phyloP scores from a whole-genome alignment of 495 filamentous ascomycete genomes.

The Sordaria brevicollis region DNA sequence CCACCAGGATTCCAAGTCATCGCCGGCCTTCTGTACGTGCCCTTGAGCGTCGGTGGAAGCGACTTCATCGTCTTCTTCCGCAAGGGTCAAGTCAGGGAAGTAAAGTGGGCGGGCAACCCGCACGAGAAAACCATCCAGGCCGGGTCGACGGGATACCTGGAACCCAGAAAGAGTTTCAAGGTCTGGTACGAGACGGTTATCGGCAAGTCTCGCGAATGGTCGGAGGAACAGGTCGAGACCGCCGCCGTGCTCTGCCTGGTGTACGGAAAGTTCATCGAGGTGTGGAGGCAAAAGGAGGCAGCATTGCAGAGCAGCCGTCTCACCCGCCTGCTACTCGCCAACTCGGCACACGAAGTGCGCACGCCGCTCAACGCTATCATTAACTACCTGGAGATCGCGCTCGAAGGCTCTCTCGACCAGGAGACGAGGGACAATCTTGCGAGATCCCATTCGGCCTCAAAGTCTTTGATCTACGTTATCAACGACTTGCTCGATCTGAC shows the following conservation, averaged over 20 bases:
- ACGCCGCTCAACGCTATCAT: slow-evolving; percentile 94
- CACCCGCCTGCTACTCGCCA: slow-evolving; percentile 71
- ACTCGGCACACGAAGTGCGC: slow-evolving; percentile 90
- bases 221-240: slow-evolving; percentile 68
- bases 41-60: slow-evolving; percentile 60
- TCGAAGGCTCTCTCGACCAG: slow-evolving; percentile 71
- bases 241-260: slow-evolving; percentile 83
- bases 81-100: slow-evolving; percentile 63
- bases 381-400: slow-evolving; percentile 88
- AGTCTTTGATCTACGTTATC: slow-evolving; percentile 90
- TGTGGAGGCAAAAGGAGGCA: slow-evolving; percentile 88
- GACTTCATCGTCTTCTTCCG: slow-evolving; percentile 95
- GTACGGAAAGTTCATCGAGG: slow-evolving; percentile 73
- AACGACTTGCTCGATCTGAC: slow-evolving; percentile 92
- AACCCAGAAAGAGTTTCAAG: slow-evolving; percentile 69
- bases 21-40: slow-evolving; percentile 76
- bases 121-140: slow-evolving; percentile 67
- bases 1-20: slow-evolving; percentile 69
- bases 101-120: slow-evolving; percentile 91
- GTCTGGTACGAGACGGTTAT: slow-evolving; percentile 68
- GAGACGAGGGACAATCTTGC: slow-evolving; percentile 84
- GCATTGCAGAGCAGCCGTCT: slow-evolving; percentile 74
- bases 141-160: slow-evolving; percentile 59
- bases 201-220: slow-evolving; percentile 67
- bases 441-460: slow-evolving; percentile 88